Percentiles rank a stretch among this genome's conserved stretches.
These are phyloP conservation scores for Baudoinia panamericana DNA, from an alignment of 495 filamentous ascomycete species.

Conservation along the genomic window DNA sequence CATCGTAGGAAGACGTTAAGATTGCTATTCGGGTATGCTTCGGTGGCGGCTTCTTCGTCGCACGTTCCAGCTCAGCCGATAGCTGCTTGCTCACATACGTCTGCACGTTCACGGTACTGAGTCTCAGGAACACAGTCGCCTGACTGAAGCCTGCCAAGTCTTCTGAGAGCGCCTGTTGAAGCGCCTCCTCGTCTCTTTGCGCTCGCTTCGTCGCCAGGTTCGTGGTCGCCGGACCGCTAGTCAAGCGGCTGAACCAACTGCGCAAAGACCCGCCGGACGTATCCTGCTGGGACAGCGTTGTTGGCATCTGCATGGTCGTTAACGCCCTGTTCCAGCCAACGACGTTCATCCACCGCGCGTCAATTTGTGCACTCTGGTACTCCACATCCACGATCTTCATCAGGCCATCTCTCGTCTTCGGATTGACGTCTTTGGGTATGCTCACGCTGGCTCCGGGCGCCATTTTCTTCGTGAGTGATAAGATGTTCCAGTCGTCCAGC, in stretches of 20 bases:
- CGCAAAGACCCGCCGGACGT: constrained; percentile 46
- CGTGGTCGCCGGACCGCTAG: constrained; percentile 34
- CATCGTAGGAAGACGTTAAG: constrained; percentile 81
- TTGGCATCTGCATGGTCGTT: background rate
- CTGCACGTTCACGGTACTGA: constrained; percentile 68
- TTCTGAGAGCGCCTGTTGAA: constrained; percentile 45
- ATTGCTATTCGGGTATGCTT: constrained; percentile 72
- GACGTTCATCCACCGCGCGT: constrained; percentile 81
- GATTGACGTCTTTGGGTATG: constrained; percentile 71
- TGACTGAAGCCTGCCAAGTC: constrained; percentile 53
- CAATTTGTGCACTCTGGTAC: constrained; percentile 73
- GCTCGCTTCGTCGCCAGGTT: constrained; percentile 33
- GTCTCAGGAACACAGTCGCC: constrained; percentile 73
- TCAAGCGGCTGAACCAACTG: constrained; percentile 67
- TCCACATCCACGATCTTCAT: constrained; percentile 69
- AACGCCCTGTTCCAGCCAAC: constrained; percentile 67
- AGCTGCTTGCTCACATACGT: constrained; percentile 55
- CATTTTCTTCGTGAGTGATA: constrained; percentile 66
- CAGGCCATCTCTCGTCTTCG: constrained; percentile 63
- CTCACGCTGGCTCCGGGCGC: constrained; percentile 56
- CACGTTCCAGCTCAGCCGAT: constrained; percentile 78
- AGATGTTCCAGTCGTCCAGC: constrained; percentile 73
- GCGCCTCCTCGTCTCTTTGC: constrained; percentile 36
- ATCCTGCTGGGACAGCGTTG: constrained; percentile 15
- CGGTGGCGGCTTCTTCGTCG: constrained; percentile 92